A percentile compares a stretch with the other conserved stretches of the same genome.
These are phyloP conservation scores for Rubroboletus pulcherrimus DNA, from an alignment of 768 basidiomycete genomes.

Conservation along the genomic window DNA sequence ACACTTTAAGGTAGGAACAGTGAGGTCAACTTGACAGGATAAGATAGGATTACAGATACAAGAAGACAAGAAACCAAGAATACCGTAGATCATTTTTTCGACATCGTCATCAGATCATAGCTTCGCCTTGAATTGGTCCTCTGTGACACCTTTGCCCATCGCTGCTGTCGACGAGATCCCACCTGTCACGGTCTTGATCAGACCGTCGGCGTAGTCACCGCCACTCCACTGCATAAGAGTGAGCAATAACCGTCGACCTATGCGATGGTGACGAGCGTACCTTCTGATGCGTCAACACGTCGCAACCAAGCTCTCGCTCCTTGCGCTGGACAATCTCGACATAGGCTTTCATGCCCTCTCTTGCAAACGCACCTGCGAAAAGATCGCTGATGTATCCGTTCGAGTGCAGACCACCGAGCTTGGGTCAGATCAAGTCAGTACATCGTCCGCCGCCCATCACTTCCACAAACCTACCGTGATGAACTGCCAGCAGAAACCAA, in stretches of 20 bases:
- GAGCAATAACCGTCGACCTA: conserved; percentile 11
- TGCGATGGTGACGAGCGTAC: conserved; percentile 37
- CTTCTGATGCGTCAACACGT: conserved; percentile 97
- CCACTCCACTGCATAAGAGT: conserved; percentile 75
- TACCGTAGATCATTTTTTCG: background rate
- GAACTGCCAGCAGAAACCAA: conserved; percentile 99
- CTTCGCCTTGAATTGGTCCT: conserved; percentile 70
- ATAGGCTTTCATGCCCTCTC: conserved; percentile 99
- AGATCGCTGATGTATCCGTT: conserved; percentile 95
- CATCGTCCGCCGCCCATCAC: background rate
- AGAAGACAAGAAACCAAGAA: conserved; percentile 2
- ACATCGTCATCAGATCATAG: conserved; percentile 30
- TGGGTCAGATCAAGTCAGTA: conserved; percentile 4
- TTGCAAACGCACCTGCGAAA: conserved; percentile 84
- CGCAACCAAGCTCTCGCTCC: conserved; percentile 90
- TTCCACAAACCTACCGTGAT: conserved; percentile 69
- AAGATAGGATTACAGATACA: conserved; percentile 1
- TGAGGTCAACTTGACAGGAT: background rate
- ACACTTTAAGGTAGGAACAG: background rate
- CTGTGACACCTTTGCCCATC: conserved; percentile 97
- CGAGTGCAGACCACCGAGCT: conserved; percentile 96
- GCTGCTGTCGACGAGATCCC: conserved; percentile 97
- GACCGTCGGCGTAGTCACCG: conserved; percentile 85
- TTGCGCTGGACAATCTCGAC: conserved; percentile 90
- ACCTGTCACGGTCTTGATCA: conserved; percentile 95